phyloP scores from a whole-genome alignment of 2,329 filamentous ascomycete genomes.

The Orbilia ellipsospora region DNA sequence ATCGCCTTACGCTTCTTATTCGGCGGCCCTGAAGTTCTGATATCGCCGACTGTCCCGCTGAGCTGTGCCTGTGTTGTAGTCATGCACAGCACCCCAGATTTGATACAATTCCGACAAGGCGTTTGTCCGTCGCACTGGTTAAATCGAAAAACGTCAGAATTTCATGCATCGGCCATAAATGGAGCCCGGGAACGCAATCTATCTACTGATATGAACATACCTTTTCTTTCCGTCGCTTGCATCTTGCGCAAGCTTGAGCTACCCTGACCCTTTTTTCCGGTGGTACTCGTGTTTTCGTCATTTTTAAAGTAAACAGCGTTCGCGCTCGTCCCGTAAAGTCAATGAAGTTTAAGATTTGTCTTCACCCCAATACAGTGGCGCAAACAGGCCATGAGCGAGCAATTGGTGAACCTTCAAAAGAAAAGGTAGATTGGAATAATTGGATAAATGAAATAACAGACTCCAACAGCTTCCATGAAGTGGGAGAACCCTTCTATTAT shows the following conservation, averaged over 20 bases:
- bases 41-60: constrained; percentile 37
- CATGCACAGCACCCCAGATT: constrained; percentile 46
- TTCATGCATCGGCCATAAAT: neutral
- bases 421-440: too few relatives aligned
- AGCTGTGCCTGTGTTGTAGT: constrained; percentile 50
- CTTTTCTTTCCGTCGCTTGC: constrained; percentile 54
- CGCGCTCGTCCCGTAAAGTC: too few relatives aligned
- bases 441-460: too few relatives aligned
- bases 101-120: constrained; percentile 49
- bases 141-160: neutral
- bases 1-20: constrained; percentile 42
- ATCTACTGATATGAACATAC: constrained; percentile 5
- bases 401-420: too few relatives aligned
- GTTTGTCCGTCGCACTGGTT: constrained; percentile 46
- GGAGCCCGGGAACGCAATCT: neutral
- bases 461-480: neutral
- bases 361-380: too few relatives aligned
- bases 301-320: neutral
- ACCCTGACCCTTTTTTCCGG: constrained; percentile 48
- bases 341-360: too few relatives aligned
- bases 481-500: neutral
- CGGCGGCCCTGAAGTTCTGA: constrained; percentile 40
- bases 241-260: constrained; percentile 48
- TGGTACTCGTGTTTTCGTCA: constrained; percentile 53
- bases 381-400: too few relatives aligned